Evolutionary conservation across 75 land plant species (phyloP).

Genomic region (Larix kaempferi): DNA sequence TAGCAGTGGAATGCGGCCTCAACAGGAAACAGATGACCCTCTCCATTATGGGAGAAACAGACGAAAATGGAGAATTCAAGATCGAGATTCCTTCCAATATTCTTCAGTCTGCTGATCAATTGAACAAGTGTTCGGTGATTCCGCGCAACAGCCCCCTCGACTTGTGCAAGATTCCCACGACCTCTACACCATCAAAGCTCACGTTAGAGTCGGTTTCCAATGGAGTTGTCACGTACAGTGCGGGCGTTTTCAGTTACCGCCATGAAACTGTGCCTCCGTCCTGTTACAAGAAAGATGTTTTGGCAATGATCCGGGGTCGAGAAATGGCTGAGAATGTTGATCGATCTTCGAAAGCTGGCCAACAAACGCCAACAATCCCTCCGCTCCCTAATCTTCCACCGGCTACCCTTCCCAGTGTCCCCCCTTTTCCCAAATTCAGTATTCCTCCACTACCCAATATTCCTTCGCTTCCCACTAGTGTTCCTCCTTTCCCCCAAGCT

Average conservation of each 20-base stretch:
- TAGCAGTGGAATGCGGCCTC: too few relatives aligned
- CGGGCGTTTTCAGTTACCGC: neutral
- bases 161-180: neutral
- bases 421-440: too few relatives aligned
- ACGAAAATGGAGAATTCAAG: conserved; percentile 1
- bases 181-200: neutral
- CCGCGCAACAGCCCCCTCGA: neutral
- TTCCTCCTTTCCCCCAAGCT: too few relatives aligned
- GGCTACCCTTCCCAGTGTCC: too few relatives aligned
- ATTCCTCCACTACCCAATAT: too few relatives aligned
- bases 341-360: neutral
- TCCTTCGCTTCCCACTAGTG: too few relatives aligned
- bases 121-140: neutral
- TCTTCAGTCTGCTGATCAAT: neutral
- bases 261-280: too few relatives aligned
- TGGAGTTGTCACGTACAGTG: neutral
- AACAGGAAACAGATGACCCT: neutral
- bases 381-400: too few relatives aligned
- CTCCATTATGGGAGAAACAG: neutral
- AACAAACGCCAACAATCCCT: neutral
- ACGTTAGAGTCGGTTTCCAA: neutral
- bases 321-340: neutral
- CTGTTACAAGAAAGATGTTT: too few relatives aligned
- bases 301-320: too few relatives aligned
- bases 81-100: neutral